Percentiles rank a stretch among this genome's conserved stretches.
Evolutionary conservation across 345 rosid genomes (phyloP).

Genomic region (Euphorbia peplus): DNA sequence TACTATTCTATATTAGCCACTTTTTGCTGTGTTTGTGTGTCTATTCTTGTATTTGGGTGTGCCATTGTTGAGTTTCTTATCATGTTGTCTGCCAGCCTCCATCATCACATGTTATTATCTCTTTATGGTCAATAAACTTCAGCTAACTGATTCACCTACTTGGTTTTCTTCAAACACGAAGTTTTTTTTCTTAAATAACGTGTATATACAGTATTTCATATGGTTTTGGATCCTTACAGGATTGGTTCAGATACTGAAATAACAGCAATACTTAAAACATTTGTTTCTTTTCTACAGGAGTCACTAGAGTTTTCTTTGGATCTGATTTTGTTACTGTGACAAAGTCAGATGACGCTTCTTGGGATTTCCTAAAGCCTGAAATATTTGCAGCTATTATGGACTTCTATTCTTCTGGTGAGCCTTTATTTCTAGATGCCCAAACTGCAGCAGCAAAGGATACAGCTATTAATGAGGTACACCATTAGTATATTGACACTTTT

Average conservation of each 20-base stretch:
- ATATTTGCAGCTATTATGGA: slow-evolving; percentile 92
- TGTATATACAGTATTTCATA: background rate
- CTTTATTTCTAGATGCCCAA: slow-evolving; percentile 73
- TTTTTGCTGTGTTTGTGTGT: too few species aligned
- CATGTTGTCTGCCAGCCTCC: background rate
- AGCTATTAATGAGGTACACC: slow-evolving; percentile 68
- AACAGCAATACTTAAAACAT: background rate
- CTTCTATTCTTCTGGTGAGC: slow-evolving; percentile 84
- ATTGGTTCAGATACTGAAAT: background rate
- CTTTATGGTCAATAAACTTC: background rate
- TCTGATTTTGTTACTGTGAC: slow-evolving; percentile 90
- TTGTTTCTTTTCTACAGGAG: slow-evolving; percentile 45
- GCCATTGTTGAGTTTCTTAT: too few species aligned
- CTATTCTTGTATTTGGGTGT: too few species aligned
- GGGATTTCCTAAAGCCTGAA: slow-evolving; percentile 91
- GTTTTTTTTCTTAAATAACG: too few species aligned
- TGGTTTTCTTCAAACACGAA: background rate
- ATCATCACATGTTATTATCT: too few species aligned
- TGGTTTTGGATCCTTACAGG: background rate
- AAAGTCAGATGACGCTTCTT: slow-evolving; percentile 73
- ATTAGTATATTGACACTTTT: background rate
- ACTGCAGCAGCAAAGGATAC: slow-evolving; percentile 80
- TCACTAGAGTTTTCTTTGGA: slow-evolving; percentile 79
- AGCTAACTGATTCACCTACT: background rate
- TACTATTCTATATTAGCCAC: too few species aligned